Conservation (phyloP, 2,329 filamentous ascomycete species). For the Neonectria punicea region DNA sequence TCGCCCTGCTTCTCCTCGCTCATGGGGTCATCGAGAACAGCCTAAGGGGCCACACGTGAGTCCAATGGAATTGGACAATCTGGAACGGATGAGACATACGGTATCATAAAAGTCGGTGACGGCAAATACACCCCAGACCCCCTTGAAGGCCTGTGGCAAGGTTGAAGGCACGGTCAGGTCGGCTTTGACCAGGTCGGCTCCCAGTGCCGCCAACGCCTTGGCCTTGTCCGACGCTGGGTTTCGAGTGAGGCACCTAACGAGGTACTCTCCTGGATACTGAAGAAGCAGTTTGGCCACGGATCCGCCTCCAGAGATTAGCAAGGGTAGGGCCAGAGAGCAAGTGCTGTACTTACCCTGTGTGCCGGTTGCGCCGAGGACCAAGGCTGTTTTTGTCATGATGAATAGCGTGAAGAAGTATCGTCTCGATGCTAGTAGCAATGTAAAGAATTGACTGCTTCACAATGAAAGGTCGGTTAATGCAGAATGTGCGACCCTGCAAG, state of each 20-base stretch:
- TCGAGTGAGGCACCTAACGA: slow-evolving; percentile 24
- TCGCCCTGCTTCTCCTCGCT: slow-evolving; percentile 29
- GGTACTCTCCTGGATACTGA: slow-evolving; percentile 24
- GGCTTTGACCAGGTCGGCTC: slow-evolving; percentile 23
- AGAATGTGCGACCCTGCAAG: no score
- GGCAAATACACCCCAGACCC: slow-evolving; percentile 26
- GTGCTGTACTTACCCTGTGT: slow-evolving; percentile 21
- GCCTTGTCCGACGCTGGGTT: slow-evolving; percentile 27
- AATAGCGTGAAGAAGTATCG: no score
- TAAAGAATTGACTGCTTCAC: neutral
- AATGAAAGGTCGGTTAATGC: neutral
- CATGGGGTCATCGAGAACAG: slow-evolving; percentile 28
- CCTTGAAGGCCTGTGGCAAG: slow-evolving; percentile 20
- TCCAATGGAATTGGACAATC: neutral
- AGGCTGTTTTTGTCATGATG: slow-evolving; percentile 22
- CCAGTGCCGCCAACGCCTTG: slow-evolving; percentile 17
- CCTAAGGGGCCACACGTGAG: neutral
- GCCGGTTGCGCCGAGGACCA: slow-evolving; percentile 29
- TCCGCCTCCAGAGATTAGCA: slow-evolving; percentile 4
- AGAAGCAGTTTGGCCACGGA: slow-evolving; percentile 27
- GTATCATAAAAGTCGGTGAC: slow-evolving; percentile 31
- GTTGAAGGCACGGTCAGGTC: slow-evolving; percentile 28
- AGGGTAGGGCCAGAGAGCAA: neutral
- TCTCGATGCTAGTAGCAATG: no score
- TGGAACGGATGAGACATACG: neutral